Conservation (phyloP, 2,329 filamentous ascomycete species). For the Ophiostoma ips region DNA sequence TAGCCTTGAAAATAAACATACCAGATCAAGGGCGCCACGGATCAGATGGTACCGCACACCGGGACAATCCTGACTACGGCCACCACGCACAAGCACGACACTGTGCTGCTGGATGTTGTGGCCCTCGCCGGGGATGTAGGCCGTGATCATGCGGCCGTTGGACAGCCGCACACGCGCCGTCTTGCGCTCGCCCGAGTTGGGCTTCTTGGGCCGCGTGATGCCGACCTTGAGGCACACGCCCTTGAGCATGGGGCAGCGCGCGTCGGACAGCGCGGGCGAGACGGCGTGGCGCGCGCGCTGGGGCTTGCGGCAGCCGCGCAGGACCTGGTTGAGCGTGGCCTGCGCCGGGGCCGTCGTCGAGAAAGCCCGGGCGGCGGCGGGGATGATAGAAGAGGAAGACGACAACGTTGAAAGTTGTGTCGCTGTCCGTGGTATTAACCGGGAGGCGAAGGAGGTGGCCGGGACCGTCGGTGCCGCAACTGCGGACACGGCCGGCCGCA, state of each 20-base stretch:
- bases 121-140: constrained; percentile 93
- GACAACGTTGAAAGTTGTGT: constrained; percentile 15
- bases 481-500: constrained; percentile 16
- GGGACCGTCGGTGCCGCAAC: background rate
- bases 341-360: constrained; percentile 32
- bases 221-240: constrained; percentile 92
- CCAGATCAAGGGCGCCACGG: constrained; percentile 81
- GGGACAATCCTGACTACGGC: constrained; percentile 89
- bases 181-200: constrained; percentile 94
- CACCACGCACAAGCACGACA: constrained; percentile 89
- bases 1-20: constrained; percentile 40
- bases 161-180: constrained; percentile 83
- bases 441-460: background rate
- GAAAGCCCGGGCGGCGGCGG: constrained; percentile 20
- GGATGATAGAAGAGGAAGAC: constrained; percentile 16
- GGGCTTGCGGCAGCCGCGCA: constrained; percentile 60
- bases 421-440: constrained; percentile 15
- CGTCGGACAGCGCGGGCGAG: constrained; percentile 65
- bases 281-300: constrained; percentile 75
- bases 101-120: constrained; percentile 99
- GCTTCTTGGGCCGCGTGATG: constrained; percentile 93
- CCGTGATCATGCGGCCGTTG: constrained; percentile 73
- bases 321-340: constrained; percentile 61
- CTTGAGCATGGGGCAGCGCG: constrained; percentile 68
- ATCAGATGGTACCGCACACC: constrained; percentile 95